Conservation (phyloP, 306 rosid genomes). For the Rosa chinensis region DNA sequence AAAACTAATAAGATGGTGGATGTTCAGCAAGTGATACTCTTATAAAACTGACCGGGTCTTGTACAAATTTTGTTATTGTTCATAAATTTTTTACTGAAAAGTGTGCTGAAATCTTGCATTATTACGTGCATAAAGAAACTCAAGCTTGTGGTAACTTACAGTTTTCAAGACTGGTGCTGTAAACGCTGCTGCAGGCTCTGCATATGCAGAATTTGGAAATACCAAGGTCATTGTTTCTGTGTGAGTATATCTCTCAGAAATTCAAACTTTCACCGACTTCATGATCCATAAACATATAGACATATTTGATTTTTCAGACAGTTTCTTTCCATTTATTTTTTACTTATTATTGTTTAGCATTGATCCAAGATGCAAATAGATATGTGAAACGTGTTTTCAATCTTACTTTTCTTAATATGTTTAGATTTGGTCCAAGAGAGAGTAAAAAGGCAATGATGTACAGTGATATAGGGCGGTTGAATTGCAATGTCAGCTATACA, state of each 20-base stretch:
- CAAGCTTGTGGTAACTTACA: conserved; percentile 31
- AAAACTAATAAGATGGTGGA: not conserved
- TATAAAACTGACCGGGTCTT: not conserved
- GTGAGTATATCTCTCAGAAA: conserved; percentile 50
- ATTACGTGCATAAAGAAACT: not conserved
- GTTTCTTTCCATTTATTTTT: not conserved
- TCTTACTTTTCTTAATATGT: not conserved
- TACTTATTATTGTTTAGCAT: not conserved
- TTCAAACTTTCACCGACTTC: not conserved
- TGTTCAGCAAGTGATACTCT: not conserved
- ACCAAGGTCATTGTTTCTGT: conserved; percentile 96
- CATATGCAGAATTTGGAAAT: conserved; percentile 90
- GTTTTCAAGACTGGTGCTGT: conserved; percentile 97
- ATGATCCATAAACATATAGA: not conserved
- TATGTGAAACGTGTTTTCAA: not conserved
- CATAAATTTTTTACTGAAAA: not conserved
- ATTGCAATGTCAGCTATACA: conserved; percentile 81
- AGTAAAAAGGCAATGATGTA: conserved; percentile 96
- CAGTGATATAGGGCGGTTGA: conserved; percentile 82
- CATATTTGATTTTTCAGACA: no score
- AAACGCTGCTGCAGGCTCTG: conserved; percentile 94
- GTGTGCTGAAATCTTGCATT: not conserved
- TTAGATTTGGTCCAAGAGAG: conserved; percentile 97
- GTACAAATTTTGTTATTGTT: not conserved
- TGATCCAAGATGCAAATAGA: not conserved